These are phyloP conservation scores for Iberis amara DNA, from an alignment of 441 rosid species.

Conservation along the genomic window DNA sequence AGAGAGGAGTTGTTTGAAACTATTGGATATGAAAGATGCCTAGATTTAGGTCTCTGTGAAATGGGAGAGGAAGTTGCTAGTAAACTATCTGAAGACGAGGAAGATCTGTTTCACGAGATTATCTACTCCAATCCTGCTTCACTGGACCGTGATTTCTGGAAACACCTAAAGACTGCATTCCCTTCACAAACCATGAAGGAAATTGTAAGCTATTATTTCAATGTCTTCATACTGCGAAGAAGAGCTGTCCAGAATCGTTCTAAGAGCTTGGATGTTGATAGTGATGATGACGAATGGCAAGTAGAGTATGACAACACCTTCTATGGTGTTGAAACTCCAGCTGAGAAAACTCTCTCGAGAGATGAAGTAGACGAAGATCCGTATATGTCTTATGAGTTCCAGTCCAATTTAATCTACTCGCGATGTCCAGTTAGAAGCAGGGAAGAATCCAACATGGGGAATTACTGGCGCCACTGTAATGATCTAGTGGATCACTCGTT, in stretches of 20 bases:
- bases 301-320: slow-evolving; percentile 26
- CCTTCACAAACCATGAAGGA: slow-evolving; percentile 42
- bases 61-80: slow-evolving; percentile 57
- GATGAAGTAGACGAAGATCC: slow-evolving; percentile 43
- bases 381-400: slow-evolving; percentile 49
- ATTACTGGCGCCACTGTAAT: slow-evolving; percentile 30
- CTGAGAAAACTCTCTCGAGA: slow-evolving; percentile 29
- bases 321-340: slow-evolving; percentile 26
- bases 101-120: slow-evolving; percentile 38
- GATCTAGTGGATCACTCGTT: slow-evolving; percentile 39
- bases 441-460: slow-evolving; percentile 28
- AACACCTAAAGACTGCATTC: slow-evolving; percentile 35
- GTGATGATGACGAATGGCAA: slow-evolving; percentile 65
- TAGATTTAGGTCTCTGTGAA: slow-evolving; percentile 41
- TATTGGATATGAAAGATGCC: slow-evolving; percentile 35
- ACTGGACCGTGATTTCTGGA: slow-evolving; percentile 48
- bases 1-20: slow-evolving; percentile 37
- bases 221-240: slow-evolving; percentile 48
- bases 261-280: slow-evolving; percentile 39
- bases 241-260: slow-evolving; percentile 51
- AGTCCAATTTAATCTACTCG: slow-evolving; percentile 26
- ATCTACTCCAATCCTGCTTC: slow-evolving; percentile 46
- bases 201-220: slow-evolving; percentile 53
- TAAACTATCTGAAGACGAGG: slow-evolving; percentile 48
- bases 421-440: slow-evolving; percentile 34